Conservation (phyloP, 2,329 filamentous ascomycete genomes). For the Periconia sp. region DNA sequence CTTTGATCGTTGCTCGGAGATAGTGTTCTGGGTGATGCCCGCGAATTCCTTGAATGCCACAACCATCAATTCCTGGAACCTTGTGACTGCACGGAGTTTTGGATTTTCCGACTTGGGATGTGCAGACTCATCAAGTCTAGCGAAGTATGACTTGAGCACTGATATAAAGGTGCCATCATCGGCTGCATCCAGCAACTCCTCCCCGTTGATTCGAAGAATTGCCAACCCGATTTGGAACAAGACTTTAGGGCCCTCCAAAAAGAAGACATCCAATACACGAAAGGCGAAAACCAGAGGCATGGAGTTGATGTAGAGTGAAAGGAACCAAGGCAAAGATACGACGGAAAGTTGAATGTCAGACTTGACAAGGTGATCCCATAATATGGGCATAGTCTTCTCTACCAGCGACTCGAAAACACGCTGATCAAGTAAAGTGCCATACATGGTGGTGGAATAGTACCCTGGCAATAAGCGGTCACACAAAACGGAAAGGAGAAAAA, state of each 20-base stretch:
- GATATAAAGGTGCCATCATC: slow-evolving; percentile 98
- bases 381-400: slow-evolving; percentile 97
- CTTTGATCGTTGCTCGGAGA: slow-evolving; percentile 83
- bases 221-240: slow-evolving; percentile 95
- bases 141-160: slow-evolving; percentile 92
- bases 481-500: slow-evolving; percentile 86
- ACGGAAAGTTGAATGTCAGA: slow-evolving; percentile 97
- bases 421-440: slow-evolving; percentile 93
- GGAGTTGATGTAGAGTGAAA: slow-evolving; percentile 98
- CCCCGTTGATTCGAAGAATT: slow-evolving; percentile 95
- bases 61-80: slow-evolving; percentile 98
- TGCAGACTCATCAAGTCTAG: slow-evolving; percentile 88
- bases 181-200: slow-evolving; percentile 87
- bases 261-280: slow-evolving; percentile 94
- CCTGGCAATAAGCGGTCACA: slow-evolving; percentile 93
- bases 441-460: slow-evolving; percentile 99
- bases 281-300: slow-evolving; percentile 99
- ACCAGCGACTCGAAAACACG: slow-evolving; percentile 97
- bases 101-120: slow-evolving; percentile 95
- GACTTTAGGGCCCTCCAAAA: slow-evolving; percentile 95
- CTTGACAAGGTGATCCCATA: slow-evolving; percentile 98
- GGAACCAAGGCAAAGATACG: slow-evolving; percentile 95
- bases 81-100: slow-evolving; percentile 88
- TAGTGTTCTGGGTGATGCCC: slow-evolving; percentile 88
- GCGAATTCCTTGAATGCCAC: slow-evolving; percentile 99